Evolutionary conservation across 768 basidiomycete species (phyloP), one percentile per base, ranked within the genome.

Genomic region (Hemileccinum impolitum): DNA sequence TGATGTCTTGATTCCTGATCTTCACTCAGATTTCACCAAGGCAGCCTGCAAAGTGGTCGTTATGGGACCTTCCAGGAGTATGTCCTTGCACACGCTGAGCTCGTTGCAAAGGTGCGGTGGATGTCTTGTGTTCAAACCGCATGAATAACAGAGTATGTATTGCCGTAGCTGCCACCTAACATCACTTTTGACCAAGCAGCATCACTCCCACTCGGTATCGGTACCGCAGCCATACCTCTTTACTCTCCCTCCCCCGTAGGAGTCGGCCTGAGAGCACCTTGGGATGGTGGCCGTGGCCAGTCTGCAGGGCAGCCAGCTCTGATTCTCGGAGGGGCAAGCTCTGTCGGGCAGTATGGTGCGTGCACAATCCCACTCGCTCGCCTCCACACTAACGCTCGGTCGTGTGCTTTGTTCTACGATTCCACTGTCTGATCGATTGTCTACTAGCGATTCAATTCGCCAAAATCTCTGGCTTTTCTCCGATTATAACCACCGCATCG

Each of bases 401-500:
- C n/a, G n/a, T n/a, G n/a, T n/a, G n/a, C n/a, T n/a, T n/a, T n/a
- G n/a, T n/a, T n/a, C n/a, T n/a, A n/a, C n/a, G n/a, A 9, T 28
- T 28, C 9, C 26, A 28, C 26, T 28, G 26, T 5, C 26, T n/a
- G n/a, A 28, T 28, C 26, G 4, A 4, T 28, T 28, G 9, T 28
- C 26, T 28, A 28, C 15, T 19, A 67, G 69, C 52, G n/a, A 66
- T 72, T 36, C 72, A 72, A 52, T 61, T 71, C 12, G 62, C 69
- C 6, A 57, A 37, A 21, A 53, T 71, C 23, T 71, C 70, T 5
- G 69, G 65, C 3, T 70, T 72, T 39, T 68, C 61, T 10, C 67
- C 66, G 0, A 70, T 75, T 35, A 66, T 74, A 36, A 65, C 71
- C 13, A 75, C 75, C 0, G 67, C 75, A 6, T 74, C 75, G 2